Evolutionary conservation across 23 red algal genomes (phyloP).

Genomic region (Cyanidiococcus yangmingshanensis): DNA sequence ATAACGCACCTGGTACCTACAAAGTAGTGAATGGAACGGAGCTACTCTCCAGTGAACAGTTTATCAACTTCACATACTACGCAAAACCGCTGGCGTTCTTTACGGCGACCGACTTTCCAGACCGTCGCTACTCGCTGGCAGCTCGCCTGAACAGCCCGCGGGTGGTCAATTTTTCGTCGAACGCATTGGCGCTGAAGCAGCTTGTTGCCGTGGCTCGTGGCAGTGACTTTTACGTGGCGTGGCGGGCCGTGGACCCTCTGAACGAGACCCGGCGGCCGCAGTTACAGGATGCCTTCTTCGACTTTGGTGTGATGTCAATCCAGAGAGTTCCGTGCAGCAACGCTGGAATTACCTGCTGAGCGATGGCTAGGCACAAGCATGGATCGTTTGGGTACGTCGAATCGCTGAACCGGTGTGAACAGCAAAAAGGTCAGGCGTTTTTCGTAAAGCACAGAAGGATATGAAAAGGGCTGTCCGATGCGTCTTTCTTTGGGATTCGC

Average conservation of each 20-base stretch:
- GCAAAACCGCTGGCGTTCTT: conserved; percentile 18
- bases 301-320: neutral
- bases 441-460: too few species aligned
- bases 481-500: too few species aligned
- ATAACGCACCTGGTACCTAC: neutral
- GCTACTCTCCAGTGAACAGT: neutral
- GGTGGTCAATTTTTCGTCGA: neutral
- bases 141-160: neutral
- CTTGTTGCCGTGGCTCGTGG: neutral
- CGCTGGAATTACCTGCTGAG: neutral
- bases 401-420: too few species aligned
- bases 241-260: conserved; percentile 4
- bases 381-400: too few species aligned
- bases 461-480: too few species aligned
- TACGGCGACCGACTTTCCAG: neutral
- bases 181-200: conserved; percentile 15
- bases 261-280: neutral
- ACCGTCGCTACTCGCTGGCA: neutral
- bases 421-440: too few species aligned
- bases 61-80: conserved; percentile 19
- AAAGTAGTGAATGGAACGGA: neutral
- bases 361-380: neutral
- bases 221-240: conserved; percentile 14
- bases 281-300: neutral
- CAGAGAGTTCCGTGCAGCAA: neutral